Base-by-base conservation (phyloP, 768 basidiomycete species). In the Paxillus involutus region DNA sequence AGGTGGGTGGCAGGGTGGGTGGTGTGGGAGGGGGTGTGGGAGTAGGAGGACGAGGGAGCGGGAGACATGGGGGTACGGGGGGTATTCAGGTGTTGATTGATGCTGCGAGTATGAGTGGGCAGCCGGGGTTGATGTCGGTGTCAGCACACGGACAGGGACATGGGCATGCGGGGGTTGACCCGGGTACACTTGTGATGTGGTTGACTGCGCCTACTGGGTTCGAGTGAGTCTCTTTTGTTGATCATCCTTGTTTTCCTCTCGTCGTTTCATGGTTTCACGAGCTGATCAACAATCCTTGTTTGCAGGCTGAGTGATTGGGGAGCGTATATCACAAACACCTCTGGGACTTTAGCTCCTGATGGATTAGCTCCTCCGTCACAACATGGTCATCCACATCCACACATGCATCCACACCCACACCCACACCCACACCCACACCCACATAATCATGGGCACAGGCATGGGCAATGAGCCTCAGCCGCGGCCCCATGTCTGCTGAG, bases 131-230 rank as follows among this genome's bases (percentile, higher is more conserved):
- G 46, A 57, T 61, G 49, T 49, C 32, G 10, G 12, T 57, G 49
- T 49, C 32, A 1, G 12, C n/a, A n/a, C n/a, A n/a, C n/a, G n/a
- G n/a, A n/a, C n/a, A n/a, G n/a, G 30, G 7, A 32, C 30, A 32
- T 1, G 32, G 32, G 6, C 32, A 54, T 55, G 51, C 40, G 55
- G 33, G 53, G 55, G 68, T 78, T 64, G 78, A 84, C 58, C 68
- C 71, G 51, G 80, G 81, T 51, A 78, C 78, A 42, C 75, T 85
- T 59, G 73, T 75, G 13, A 82, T 85, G 80, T 88, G 84, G 85
- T 81, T 82, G 11, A 75, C 72, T 47, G 81, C 83, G 21, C 83
- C 84, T 13, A 75, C 76, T 12, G 77, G 78, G 17, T 84, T 84
- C 51, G 82, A 83, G 86, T 87, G 61, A 59, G 83, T 74, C 3